Evolutionary conservation across 2,329 filamentous ascomycete genomes (phyloP).

Genomic region (Aquanectria penicillioides): DNA sequence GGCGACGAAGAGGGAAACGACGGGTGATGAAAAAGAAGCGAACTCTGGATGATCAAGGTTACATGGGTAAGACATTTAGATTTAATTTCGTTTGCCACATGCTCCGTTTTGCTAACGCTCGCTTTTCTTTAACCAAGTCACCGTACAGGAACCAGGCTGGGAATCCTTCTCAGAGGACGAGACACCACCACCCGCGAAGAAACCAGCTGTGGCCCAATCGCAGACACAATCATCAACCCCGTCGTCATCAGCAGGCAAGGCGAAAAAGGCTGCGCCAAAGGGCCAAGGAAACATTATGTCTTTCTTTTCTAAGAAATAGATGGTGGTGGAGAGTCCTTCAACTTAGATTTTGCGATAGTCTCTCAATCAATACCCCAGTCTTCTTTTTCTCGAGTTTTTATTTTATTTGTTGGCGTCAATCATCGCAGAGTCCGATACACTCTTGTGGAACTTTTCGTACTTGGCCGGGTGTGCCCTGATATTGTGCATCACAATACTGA

Average conservation of each 20-base stretch:
- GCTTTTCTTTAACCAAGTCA: constrained; percentile 75
- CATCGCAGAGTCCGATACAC: constrained; percentile 25
- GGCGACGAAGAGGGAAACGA: constrained; percentile 79
- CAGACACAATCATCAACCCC: constrained; percentile 40
- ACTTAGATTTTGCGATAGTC: neutral
- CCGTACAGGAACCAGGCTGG: constrained; percentile 85
- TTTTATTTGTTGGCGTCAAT: constrained; percentile 41
- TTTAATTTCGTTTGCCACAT: neutral
- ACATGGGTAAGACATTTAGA: constrained; percentile 74
- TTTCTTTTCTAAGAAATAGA: constrained; percentile 85
- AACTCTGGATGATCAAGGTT: constrained; percentile 87
- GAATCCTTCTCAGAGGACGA: constrained; percentile 96
- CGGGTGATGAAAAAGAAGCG: constrained; percentile 90
- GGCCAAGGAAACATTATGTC: constrained; percentile 88
- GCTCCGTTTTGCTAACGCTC: constrained; percentile 22
- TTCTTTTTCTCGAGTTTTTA: too few species aligned
- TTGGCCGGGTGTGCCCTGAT: constrained; percentile 43
- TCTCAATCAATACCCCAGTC: constrained; percentile 6
- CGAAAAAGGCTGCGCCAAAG: constrained; percentile 68
- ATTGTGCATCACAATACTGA: constrained; percentile 59
- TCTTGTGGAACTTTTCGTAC: constrained; percentile 34
- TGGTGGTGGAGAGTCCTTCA: too few species aligned
- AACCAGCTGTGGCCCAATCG: constrained; percentile 58
- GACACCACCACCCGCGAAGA: constrained; percentile 62
- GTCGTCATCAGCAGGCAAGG: constrained; percentile 58